phyloP scores from a whole-genome alignment of 2,329 filamentous ascomycete species.

The Macrophomina phaseolina region DNA sequence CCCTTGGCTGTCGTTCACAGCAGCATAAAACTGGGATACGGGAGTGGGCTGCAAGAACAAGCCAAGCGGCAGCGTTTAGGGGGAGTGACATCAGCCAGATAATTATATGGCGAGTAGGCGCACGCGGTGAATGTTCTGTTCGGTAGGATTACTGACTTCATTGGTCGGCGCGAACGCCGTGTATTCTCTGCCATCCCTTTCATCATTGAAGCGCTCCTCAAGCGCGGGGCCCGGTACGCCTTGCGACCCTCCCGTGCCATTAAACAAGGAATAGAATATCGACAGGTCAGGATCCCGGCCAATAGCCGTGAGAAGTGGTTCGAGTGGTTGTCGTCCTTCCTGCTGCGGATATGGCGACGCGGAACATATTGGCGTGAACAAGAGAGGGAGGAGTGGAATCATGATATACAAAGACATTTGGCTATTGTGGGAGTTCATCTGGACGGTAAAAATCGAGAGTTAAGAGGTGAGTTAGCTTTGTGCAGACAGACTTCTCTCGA shows the following conservation, averaged over 20 bases:
- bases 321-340: not conserved
- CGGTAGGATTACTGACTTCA: not conserved
- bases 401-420: not conserved
- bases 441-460: not conserved
- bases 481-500: not conserved
- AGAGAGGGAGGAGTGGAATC: not conserved
- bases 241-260: not conserved
- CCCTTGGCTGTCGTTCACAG: no score
- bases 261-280: slow-evolving; percentile 6
- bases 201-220: slow-evolving; percentile 10
- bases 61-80: no score
- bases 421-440: not conserved
- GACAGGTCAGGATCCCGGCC: slow-evolving; percentile 2
- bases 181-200: not conserved
- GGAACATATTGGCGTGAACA: not conserved
- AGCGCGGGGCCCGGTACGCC: slow-evolving; percentile 3
- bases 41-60: no score
- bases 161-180: slow-evolving; percentile 15
- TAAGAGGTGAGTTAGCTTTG: not conserved
- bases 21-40: no score
- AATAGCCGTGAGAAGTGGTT: slow-evolving; percentile 9
- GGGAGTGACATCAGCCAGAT: no score
- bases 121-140: not conserved
- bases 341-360: not conserved
- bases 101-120: not conserved